Conservation (phyloP, 1,284 basidiomycete species). For the Cutaneotrichosporon sp. region DNA sequence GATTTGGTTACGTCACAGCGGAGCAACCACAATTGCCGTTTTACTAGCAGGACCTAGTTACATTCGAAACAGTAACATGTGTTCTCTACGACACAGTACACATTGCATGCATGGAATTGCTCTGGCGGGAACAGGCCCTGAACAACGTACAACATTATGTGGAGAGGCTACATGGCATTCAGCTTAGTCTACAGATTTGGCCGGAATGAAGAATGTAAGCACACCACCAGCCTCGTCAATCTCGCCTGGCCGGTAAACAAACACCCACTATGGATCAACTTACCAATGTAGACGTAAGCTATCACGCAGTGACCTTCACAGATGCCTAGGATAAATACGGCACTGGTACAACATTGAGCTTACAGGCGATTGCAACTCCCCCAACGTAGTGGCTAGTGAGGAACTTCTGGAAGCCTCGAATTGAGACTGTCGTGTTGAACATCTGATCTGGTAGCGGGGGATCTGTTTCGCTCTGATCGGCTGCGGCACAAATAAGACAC, state of each 20-base stretch:
- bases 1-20: no score
- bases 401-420: slow-evolving; percentile 74
- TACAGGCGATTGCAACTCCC: slow-evolving; percentile 79
- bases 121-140: no score
- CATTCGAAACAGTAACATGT: no score
- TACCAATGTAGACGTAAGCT: slow-evolving; percentile 78
- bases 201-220: slow-evolving; percentile 80
- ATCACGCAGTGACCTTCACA: slow-evolving; percentile 81
- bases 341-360: slow-evolving; percentile 24
- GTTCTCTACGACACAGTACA: no score
- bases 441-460: slow-evolving; percentile 55
- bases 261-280: slow-evolving; percentile 6
- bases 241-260: slow-evolving; percentile 51
- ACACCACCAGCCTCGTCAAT: slow-evolving; percentile 75
- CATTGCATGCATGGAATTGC: no score
- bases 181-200: slow-evolving; percentile 23
- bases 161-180: no score
- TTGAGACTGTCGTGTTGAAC: slow-evolving; percentile 64
- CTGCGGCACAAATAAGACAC: neutral
- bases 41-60: no score
- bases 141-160: no score
- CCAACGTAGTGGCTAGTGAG: slow-evolving; percentile 77
- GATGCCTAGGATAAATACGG: slow-evolving; percentile 56
- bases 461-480: neutral
- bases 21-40: no score